Evolutionary conservation across 2,329 filamentous ascomycete species (phyloP).

Genomic region (Fonsecaea monophora): DNA sequence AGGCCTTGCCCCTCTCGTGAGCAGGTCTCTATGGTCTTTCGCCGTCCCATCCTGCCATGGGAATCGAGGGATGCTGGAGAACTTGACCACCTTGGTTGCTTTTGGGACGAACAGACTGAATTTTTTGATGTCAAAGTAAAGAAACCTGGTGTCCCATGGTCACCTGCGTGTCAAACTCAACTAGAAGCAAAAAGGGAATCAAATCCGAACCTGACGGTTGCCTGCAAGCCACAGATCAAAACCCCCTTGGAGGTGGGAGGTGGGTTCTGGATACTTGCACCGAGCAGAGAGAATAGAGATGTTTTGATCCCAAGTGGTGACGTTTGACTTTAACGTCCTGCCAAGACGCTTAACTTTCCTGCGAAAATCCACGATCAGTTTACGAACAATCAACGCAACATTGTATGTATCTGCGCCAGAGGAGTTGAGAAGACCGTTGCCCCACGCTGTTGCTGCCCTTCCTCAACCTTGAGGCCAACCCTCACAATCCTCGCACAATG

Average conservation of each 20-base stretch:
- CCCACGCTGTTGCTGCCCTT: background rate
- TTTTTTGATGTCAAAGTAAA: background rate
- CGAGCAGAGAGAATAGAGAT: background rate
- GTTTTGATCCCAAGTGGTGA: background rate
- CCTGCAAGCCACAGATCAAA: background rate
- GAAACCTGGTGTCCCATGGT: background rate
- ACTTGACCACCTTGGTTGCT: background rate
- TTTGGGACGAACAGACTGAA: background rate
- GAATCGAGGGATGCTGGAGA: background rate
- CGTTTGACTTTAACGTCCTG: background rate
- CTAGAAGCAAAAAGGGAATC: background rate
- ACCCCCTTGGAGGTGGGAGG: background rate
- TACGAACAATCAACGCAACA: background rate
- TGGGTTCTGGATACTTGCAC: background rate
- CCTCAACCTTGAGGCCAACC: background rate
- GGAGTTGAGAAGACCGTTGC: background rate
- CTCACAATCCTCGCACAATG: slow-evolving; percentile 23
- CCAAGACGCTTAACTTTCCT: background rate
- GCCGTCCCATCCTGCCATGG: background rate
- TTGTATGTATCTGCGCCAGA: background rate
- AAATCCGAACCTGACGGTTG: background rate
- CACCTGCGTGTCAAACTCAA: background rate
- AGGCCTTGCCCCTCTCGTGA: background rate
- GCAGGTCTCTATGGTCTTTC: background rate
- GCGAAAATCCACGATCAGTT: background rate